A percentile compares a stretch with the other conserved stretches of the same genome.
Conservation (phyloP, 345 rosid species). For the Eucalyptus microcorys region DNA sequence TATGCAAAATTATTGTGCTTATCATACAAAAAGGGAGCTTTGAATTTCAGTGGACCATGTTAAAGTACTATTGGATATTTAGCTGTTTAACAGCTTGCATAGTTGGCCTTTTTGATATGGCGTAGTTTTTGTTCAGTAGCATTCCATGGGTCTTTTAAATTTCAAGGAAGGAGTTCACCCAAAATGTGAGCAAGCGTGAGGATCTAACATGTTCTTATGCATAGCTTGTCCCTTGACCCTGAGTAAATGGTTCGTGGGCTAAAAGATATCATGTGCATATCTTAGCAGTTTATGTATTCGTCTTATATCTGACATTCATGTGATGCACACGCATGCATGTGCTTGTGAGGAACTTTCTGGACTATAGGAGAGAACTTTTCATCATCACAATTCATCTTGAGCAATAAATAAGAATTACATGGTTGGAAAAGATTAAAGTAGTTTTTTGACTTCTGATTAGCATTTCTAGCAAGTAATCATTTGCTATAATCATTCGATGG, state of each 20-base stretch:
- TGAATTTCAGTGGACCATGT: not conserved
- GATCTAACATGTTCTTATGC: not conserved
- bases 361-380: not conserved
- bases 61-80: not conserved
- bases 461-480: not conserved
- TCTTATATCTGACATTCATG: not conserved
- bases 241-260: not conserved
- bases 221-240: not conserved
- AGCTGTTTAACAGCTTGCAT: not conserved
- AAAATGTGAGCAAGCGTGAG: not conserved
- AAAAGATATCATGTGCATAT: not conserved
- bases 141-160: not conserved
- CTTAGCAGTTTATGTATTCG: not conserved
- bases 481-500: not conserved
- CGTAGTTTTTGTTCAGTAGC: not conserved
- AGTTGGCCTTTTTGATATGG: not conserved
- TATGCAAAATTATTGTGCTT: not conserved
- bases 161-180: not conserved
- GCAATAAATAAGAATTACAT: not conserved
- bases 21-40: not conserved
- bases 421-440: not conserved
- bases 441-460: not conserved
- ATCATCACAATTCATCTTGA: not conserved
- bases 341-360: not conserved
- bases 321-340: not conserved